Evolutionary conservation across 2,329 filamentous ascomycete species (phyloP).

Genomic region (Xylariales sp.): DNA sequence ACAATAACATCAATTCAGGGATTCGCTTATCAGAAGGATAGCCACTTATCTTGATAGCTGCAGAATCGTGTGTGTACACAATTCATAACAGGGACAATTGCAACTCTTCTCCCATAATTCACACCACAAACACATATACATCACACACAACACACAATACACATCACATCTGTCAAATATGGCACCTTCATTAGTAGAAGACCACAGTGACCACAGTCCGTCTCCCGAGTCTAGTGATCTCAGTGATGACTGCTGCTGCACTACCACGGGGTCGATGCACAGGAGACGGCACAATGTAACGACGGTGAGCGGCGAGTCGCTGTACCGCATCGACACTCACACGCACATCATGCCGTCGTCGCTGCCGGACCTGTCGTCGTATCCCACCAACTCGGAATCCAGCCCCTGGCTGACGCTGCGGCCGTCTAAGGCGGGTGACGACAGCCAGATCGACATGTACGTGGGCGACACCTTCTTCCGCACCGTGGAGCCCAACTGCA

Average conservation of each 20-base stretch:
- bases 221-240: slow-evolving; percentile 3
- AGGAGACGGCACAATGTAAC: not conserved
- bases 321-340: slow-evolving; percentile 31
- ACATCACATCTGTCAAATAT: slow-evolving; percentile 14
- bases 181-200: slow-evolving; percentile 13
- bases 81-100: too few relatives aligned
- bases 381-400: slow-evolving; percentile 38
- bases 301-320: slow-evolving; percentile 11
- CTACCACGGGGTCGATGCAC: not conserved
- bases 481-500: slow-evolving; percentile 27
- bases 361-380: slow-evolving; percentile 35
- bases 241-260: slow-evolving; percentile 9
- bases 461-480: slow-evolving; percentile 27
- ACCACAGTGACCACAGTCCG: slow-evolving; percentile 5
- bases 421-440: slow-evolving; percentile 14
- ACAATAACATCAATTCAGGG: too few relatives aligned
- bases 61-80: too few relatives aligned
- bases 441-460: slow-evolving; percentile 27
- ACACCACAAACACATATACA: too few relatives aligned
- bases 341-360: slow-evolving; percentile 31
- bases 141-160: too few relatives aligned
- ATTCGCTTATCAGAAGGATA: too few relatives aligned
- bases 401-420: slow-evolving; percentile 26
- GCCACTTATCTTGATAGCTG: too few relatives aligned
- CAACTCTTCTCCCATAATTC: too few relatives aligned